Evolutionary conservation across 2,329 filamentous ascomycete genomes (phyloP).

Genomic region (Claviceps digitariae): DNA sequence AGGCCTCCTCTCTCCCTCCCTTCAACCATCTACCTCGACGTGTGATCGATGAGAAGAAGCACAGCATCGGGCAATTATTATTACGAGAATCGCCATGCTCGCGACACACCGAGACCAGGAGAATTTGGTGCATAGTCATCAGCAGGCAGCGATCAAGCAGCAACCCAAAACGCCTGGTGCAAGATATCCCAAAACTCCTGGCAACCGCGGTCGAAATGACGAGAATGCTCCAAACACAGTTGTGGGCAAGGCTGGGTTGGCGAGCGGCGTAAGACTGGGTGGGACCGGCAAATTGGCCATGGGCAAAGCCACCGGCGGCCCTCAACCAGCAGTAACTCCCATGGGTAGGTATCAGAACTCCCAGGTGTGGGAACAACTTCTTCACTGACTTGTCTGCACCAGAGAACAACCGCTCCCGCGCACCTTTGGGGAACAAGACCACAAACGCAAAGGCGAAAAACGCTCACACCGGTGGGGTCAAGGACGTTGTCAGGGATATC

Average conservation of each 20-base stretch:
- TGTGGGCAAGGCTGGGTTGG: constrained; percentile 28
- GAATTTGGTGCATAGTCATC: constrained; percentile 66
- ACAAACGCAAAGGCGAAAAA: constrained; percentile 78
- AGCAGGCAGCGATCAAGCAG: constrained; percentile 61
- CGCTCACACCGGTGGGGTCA: constrained; percentile 52
- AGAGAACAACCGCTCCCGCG: constrained; percentile 45
- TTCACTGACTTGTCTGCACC: constrained; percentile 6
- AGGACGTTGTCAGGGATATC: constrained; percentile 41
- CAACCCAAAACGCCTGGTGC: constrained; percentile 72
- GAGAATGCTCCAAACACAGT: constrained; percentile 54
- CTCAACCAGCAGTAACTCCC: constrained; percentile 58
- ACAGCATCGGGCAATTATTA: background rate
- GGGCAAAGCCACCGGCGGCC: constrained; percentile 33
- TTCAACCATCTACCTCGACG: background rate
- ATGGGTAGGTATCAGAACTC: constrained; percentile 44
- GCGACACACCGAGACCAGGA: constrained; percentile 75
- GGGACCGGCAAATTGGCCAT: constrained; percentile 29
- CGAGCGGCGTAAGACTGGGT: constrained; percentile 43
- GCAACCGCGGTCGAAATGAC: constrained; percentile 65
- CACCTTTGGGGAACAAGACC: constrained; percentile 84
- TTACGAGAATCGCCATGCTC: constrained; percentile 41
- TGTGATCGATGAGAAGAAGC: background rate
- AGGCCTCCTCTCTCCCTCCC: too few relatives aligned
- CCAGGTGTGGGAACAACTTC: background rate
- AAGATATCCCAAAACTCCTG: constrained; percentile 68